Evolutionary conservation across 176 grass and related monocot genomes (phyloP), one percentile per base, ranked within the genome.

Genomic region (Carex kokanica): DNA sequence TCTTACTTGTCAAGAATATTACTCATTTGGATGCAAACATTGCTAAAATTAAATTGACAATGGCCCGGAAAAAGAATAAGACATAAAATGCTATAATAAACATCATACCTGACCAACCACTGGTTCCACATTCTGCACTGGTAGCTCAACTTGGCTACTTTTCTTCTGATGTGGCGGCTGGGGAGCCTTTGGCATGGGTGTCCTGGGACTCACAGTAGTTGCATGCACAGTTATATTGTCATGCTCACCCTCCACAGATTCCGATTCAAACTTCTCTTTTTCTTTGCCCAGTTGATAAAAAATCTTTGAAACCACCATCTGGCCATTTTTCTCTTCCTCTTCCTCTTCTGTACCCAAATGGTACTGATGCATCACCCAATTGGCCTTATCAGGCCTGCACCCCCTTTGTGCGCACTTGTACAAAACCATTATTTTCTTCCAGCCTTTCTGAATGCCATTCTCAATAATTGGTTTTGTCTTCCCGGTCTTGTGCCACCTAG

Each of bases 371-470:
- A 98, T 95, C 64, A 88, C 88, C 93, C 91, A 98, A 62, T 88
- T 85, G 79, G 84, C 84, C 83, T 83, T 98, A 60, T 87, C 92
- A 69, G 95, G 82, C 60, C 81, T 95, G 85, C 18, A 34, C 21
- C 91, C 80, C 74, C 47, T 84, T 88, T 91, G 84, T 9, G 21
- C 54, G 74, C 73, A 79, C 86, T 85, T 94, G 79, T 94, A 91
- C 68, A 98, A 81, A 85, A 98, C 96, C 91, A 98, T 81, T 82
- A 98, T 95, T 79, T 98, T 95, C 86, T 90, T 98, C 93, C 93
- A 98, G 66, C 96, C 95, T 85, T 91, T 93, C 1, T 34, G 84
- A 74, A 90, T 85, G 49, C 90, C 89, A 36, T 88, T 90, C 0
- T 89, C 87, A 60, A 79, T 23, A 74, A 98, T 59, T 9, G 74